These are phyloP conservation scores for Colletotrichum graminicola DNA, from an alignment of 2,329 filamentous ascomycete species.

Conservation along the genomic window DNA sequence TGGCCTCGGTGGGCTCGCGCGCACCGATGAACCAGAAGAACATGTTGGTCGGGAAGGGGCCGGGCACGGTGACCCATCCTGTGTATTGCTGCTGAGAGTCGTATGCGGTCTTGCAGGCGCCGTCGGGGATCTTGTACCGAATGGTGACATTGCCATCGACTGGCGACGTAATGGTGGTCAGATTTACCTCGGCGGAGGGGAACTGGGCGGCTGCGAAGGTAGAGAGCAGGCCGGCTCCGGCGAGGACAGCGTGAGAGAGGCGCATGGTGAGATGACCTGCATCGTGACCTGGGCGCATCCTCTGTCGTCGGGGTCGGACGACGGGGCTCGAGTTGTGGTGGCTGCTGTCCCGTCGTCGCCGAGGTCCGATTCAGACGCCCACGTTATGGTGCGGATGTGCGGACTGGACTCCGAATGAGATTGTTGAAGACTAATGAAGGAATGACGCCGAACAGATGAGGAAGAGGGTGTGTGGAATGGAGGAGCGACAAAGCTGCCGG, in stretches of 20 bases:
- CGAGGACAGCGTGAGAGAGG: conserved; percentile 26
- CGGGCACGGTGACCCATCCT: conserved; percentile 75
- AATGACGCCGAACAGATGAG: conserved; percentile 18
- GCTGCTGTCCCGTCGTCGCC: not conserved
- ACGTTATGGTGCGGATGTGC: not conserved
- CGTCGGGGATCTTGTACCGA: conserved; percentile 72
- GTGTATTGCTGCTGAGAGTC: conserved; percentile 75
- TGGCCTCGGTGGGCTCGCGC: conserved; percentile 55
- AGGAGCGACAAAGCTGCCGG: not conserved
- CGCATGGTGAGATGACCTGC: conserved; percentile 40
- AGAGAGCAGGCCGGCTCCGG: conserved; percentile 27
- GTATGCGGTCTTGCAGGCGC: conserved; percentile 75
- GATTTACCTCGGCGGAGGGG: conserved; percentile 48
- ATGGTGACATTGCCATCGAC: conserved; percentile 74
- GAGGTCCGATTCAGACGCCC: not conserved
- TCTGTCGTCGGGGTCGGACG: conserved; percentile 10
- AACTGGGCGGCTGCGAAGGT: conserved; percentile 37
- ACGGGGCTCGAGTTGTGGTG: not conserved
- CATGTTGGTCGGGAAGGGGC: conserved; percentile 62
- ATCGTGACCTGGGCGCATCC: conserved; percentile 41
- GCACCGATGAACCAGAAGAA: conserved; percentile 66
- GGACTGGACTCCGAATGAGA: not conserved
- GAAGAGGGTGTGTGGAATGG: not conserved
- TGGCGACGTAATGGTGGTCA: conserved; percentile 71
- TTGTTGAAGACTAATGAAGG: conserved; percentile 5